Evolutionary conservation across 768 basidiomycete species (phyloP).

Genomic region (Phanerochaete sordida): DNA sequence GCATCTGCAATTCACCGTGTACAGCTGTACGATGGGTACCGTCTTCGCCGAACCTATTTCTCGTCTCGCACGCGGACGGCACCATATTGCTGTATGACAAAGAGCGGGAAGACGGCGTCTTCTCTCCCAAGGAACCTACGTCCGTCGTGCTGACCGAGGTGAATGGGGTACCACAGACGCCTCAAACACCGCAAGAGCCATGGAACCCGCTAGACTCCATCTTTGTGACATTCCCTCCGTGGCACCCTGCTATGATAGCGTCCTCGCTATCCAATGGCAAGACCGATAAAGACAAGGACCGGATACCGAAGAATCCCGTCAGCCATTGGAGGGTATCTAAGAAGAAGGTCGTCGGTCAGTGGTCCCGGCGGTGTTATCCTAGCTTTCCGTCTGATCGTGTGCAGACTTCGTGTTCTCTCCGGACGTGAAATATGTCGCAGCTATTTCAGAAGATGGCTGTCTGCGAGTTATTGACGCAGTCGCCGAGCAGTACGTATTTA

Average conservation of each 20-base stretch:
- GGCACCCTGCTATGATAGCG: constrained; percentile 65
- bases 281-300: constrained; percentile 67
- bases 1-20: constrained; percentile 75
- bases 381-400: too few species aligned
- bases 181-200: constrained; percentile 35
- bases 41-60: constrained; percentile 71
- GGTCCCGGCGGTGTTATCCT: too few species aligned
- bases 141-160: constrained; percentile 21
- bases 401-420: constrained; percentile 91
- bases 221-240: constrained; percentile 80
- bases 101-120: constrained; percentile 83
- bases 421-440: constrained; percentile 86
- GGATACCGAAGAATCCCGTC: constrained; percentile 78
- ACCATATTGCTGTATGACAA: constrained; percentile 88
- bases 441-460: constrained; percentile 90
- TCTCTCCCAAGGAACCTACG: constrained; percentile 58
- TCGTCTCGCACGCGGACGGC: constrained; percentile 86
- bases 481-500: constrained; percentile 67
- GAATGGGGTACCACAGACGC: constrained; percentile 20
- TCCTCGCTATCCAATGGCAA: constrained; percentile 29
- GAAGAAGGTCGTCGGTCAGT: constrained; percentile 74
- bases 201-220: constrained; percentile 81
- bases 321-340: constrained; percentile 84
- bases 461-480: constrained; percentile 86
- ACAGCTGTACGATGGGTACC: constrained; percentile 93